These are phyloP conservation scores for Dactylis glomerata DNA, from an alignment of 176 grass and related monocot species.

Conservation along the genomic window DNA sequence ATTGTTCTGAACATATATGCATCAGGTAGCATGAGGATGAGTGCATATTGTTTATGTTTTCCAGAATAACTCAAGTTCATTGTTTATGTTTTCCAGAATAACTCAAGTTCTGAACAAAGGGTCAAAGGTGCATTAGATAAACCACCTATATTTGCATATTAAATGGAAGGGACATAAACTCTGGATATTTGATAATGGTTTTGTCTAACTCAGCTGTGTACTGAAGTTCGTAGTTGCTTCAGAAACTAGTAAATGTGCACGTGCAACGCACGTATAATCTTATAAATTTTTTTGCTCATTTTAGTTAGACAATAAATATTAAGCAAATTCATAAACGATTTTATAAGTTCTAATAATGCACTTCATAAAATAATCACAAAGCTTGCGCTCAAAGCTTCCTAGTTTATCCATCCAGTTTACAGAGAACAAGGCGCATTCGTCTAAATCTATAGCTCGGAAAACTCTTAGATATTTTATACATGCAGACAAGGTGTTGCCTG, in stretches of 20 bases:
- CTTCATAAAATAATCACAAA: no score
- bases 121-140: background rate
- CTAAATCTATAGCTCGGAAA: background rate
- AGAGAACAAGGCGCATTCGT: background rate
- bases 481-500: background rate
- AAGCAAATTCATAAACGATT: no score
- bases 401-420: background rate
- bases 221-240: background rate
- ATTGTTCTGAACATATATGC: background rate
- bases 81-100: background rate
- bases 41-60: background rate
- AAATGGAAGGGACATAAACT: background rate
- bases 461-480: background rate
- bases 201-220: background rate
- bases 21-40: background rate
- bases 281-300: no score
- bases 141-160: background rate
- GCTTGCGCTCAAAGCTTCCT: background rate
- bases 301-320: no score
- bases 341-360: no score
- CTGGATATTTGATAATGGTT: background rate
- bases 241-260: background rate
- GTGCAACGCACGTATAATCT: no score
- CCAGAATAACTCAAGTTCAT: background rate
- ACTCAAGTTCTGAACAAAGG: background rate